phyloP scores from a whole-genome alignment of 148 eudicot genomes.

The Amaranthus cruentus region DNA sequence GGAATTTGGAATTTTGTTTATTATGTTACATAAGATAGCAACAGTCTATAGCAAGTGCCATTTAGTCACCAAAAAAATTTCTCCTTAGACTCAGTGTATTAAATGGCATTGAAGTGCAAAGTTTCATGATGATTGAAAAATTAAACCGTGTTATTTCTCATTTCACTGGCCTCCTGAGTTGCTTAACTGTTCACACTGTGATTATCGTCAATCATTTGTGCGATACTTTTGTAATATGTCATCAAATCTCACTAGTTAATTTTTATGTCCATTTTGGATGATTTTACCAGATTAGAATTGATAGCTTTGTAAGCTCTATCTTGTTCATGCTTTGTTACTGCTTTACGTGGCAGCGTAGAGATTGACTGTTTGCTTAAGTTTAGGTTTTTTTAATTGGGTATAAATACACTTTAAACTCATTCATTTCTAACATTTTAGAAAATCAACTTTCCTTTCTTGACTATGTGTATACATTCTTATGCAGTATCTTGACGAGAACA shows the following conservation, averaged over 20 bases:
- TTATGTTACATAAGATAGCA: not conserved
- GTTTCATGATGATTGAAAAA: too few species aligned
- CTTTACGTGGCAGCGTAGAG: slow-evolving; percentile 1
- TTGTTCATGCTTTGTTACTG: not conserved
- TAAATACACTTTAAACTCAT: not conserved
- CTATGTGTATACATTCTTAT: slow-evolving; percentile 6
- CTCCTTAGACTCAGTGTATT: not conserved
- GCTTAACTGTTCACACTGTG: not conserved
- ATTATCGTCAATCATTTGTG: not conserved
- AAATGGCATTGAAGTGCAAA: too few species aligned
- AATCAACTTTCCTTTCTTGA: not conserved
- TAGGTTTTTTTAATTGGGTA: not conserved
- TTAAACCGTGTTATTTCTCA: too few species aligned
- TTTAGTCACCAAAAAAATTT: not conserved
- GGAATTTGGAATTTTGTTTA: not conserved
- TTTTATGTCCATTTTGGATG: not conserved
- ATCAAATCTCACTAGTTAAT: not conserved
- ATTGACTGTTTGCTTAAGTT: not conserved
- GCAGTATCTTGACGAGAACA: slow-evolving; percentile 98
- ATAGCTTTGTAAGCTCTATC: not conserved
- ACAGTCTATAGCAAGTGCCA: not conserved
- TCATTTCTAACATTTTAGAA: not conserved
- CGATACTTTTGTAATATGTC: not conserved
- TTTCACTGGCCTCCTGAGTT: not conserved
- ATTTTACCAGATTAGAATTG: not conserved